phyloP scores from a whole-genome alignment of 495 filamentous ascomycete genomes.

The Friedmanniomyces simplex region DNA sequence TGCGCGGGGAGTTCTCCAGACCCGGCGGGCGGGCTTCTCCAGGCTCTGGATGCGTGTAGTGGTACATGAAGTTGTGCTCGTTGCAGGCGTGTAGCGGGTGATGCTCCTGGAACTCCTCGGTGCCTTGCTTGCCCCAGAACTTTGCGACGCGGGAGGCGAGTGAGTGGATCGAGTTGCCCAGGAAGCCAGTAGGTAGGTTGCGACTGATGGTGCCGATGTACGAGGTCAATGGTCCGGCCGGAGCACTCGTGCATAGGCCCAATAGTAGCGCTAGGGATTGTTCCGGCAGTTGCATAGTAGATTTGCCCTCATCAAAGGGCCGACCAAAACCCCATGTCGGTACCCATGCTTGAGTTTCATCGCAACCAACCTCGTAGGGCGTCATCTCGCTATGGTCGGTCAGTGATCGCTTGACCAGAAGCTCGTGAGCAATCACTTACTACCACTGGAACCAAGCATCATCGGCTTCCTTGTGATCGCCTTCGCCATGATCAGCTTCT shows the following conservation, averaged over 20 bases:
- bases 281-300: slow-evolving; percentile 24
- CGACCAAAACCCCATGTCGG: slow-evolving; percentile 29
- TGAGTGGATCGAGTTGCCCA: slow-evolving; percentile 22
- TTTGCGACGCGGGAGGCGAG: slow-evolving; percentile 16
- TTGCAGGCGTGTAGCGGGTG: slow-evolving; percentile 29
- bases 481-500: slow-evolving; percentile 14
- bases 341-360: slow-evolving; percentile 26
- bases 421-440: not conserved
- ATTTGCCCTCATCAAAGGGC: slow-evolving; percentile 22
- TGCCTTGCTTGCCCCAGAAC: slow-evolving; percentile 28
- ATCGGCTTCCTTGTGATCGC: slow-evolving; percentile 19
- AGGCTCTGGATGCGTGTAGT: slow-evolving; percentile 14
- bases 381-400: slow-evolving; percentile 20
- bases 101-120: slow-evolving; percentile 26
- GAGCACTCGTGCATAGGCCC: slow-evolving; percentile 25
- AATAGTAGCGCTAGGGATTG: slow-evolving; percentile 27
- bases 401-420: too few relatives aligned
- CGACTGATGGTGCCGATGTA: slow-evolving; percentile 27
- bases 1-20: slow-evolving; percentile 24
- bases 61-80: slow-evolving; percentile 28
- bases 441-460: slow-evolving; percentile 30
- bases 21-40: slow-evolving; percentile 16
- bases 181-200: slow-evolving; percentile 23
- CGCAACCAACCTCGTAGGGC: slow-evolving; percentile 28
- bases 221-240: slow-evolving; percentile 26